These are phyloP conservation scores for Hygrocybe punicea DNA, from an alignment of 768 basidiomycete genomes.

Conservation along the genomic window DNA sequence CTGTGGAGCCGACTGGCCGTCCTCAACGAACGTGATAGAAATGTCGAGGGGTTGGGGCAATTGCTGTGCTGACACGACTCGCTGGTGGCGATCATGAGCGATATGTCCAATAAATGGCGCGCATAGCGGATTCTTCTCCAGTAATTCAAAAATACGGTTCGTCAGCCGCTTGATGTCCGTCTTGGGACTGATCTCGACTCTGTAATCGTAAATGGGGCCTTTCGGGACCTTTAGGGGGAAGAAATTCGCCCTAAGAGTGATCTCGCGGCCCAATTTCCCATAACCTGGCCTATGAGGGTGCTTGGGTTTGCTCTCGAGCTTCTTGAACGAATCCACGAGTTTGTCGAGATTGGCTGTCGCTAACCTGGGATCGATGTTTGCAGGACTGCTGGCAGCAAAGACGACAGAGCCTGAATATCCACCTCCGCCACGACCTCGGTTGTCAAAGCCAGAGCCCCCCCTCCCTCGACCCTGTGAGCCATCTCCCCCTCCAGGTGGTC, in stretches of 20 bases:
- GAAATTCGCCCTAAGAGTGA: slow-evolving; percentile 60
- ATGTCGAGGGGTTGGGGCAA: slow-evolving; percentile 47
- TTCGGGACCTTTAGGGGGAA: slow-evolving; percentile 51
- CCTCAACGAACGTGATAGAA: slow-evolving; percentile 42
- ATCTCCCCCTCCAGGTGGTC: too few relatives aligned
- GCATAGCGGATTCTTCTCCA: slow-evolving; percentile 43
- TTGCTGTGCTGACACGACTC: slow-evolving; percentile 44
- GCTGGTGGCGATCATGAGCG: slow-evolving; percentile 51
- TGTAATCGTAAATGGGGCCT: slow-evolving; percentile 53
- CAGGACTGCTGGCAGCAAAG: slow-evolving; percentile 36
- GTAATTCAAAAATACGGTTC: slow-evolving; percentile 50
- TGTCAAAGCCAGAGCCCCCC: slow-evolving; percentile 22
- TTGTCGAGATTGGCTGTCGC: slow-evolving; percentile 31
- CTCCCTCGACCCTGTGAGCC: slow-evolving; percentile 7
- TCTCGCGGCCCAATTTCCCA: slow-evolving; percentile 47
- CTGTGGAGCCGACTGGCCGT: slow-evolving; percentile 34
- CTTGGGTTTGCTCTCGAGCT: slow-evolving; percentile 27
- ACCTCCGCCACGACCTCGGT: slow-evolving; percentile 13
- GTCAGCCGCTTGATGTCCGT: slow-evolving; percentile 45
- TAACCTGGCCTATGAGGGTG: slow-evolving; percentile 56
- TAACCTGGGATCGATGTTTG: slow-evolving; percentile 37
- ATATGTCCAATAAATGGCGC: slow-evolving; percentile 39
- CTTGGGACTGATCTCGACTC: slow-evolving; percentile 48
- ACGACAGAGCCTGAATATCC: slow-evolving; percentile 32
- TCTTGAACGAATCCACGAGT: slow-evolving; percentile 41